A percentile compares a stretch with the other conserved stretches of the same genome.
Conservation (phyloP, 176 grass and related monocot genomes). For the Canna indica region DNA sequence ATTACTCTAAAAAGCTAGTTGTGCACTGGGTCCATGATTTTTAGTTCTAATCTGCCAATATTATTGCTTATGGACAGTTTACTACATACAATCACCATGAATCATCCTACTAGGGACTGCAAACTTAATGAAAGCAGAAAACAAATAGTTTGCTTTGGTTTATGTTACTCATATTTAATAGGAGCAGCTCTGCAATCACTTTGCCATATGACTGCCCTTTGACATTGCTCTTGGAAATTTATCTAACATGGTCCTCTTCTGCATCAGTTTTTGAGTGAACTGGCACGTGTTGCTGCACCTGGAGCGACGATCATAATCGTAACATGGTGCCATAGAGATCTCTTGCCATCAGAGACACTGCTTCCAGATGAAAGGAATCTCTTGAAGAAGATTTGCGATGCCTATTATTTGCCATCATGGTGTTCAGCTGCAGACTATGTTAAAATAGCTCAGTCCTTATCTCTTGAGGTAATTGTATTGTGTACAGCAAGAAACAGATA, state of each 20-base stretch:
- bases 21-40: no score
- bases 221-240: no score
- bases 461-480: slow-evolving; percentile 44
- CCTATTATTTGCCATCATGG: slow-evolving; percentile 90
- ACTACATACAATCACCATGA: no score
- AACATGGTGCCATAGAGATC: slow-evolving; percentile 93
- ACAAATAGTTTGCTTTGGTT: no score
- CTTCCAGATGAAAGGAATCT: slow-evolving; percentile 69
- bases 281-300: slow-evolving; percentile 67
- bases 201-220: no score
- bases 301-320: slow-evolving; percentile 83
- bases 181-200: no score
- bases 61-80: no score
- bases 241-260: background rate
- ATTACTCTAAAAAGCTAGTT: no score
- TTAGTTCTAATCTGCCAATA: no score
- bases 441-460: slow-evolving; percentile 51
- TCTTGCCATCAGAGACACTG: slow-evolving; percentile 46
- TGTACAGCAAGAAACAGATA: background rate
- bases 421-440: slow-evolving; percentile 86
- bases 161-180: no score
- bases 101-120: no score
- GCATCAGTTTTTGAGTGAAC: slow-evolving; percentile 24
- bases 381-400: slow-evolving; percentile 71
- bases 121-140: no score